A percentile compares a stretch with the other conserved stretches of the same genome.
phyloP scores from a whole-genome alignment of 164 flowering plant species.

The Santalum album region DNA sequence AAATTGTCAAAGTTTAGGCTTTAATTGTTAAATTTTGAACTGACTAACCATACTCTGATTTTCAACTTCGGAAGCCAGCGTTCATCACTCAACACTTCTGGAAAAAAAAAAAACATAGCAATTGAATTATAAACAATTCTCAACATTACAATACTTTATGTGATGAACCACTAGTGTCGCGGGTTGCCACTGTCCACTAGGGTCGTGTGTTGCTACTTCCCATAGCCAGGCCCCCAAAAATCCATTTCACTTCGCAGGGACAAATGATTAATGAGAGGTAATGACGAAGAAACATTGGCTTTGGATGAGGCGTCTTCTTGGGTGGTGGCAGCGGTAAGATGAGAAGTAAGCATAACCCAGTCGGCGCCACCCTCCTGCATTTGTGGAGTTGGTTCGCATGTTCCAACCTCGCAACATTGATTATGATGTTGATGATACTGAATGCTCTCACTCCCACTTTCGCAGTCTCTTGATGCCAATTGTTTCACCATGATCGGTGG shows the following conservation, averaged over 20 bases:
- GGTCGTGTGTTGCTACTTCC: conserved; percentile 40
- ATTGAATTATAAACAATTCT: no score
- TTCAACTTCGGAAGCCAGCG: no score
- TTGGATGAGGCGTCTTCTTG: conserved; percentile 25
- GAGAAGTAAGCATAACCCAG: conserved; percentile 45
- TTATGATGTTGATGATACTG: conserved; percentile 26
- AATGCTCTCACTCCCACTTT: conserved; percentile 30
- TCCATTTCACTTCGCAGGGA: conserved; percentile 77
- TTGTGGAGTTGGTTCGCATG: conserved; percentile 20
- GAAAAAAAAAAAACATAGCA: no score
- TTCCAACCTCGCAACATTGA: conserved; percentile 14
- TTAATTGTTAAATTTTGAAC: no score
- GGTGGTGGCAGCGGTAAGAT: conserved; percentile 6
- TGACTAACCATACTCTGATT: no score
- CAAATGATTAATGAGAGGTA: conserved; percentile 41
- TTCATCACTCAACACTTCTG: no score
- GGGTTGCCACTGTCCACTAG: no score
- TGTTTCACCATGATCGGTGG: conserved; percentile 50
- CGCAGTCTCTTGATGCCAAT: conserved; percentile 46
- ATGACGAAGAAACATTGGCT: conserved; percentile 26
- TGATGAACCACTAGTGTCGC: no score
- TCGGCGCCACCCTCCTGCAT: conserved; percentile 22
- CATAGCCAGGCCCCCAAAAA: conserved; percentile 58
- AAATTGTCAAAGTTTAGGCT: no score
- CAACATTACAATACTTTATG: no score